Base-by-base conservation (phyloP, 148 eudicot genomes). In the Camellia granthamiana region DNA sequence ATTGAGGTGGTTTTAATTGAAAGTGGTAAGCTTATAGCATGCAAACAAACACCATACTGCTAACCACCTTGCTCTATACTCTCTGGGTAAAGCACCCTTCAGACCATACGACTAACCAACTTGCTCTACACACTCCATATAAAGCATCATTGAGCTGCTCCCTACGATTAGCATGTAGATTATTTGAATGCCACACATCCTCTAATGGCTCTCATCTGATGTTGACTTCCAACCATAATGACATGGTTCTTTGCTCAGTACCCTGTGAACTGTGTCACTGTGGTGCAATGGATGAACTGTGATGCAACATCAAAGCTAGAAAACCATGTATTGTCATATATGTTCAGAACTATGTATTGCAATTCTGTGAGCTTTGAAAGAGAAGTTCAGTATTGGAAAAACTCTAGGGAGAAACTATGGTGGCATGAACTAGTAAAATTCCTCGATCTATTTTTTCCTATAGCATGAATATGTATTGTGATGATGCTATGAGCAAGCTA, bases 401-500 rank as follows among this genome's bases (percentile, higher is more conserved):
- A 42, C 47, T 59, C 46, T 18, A 43, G 56, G 12, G 54, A 68
- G 49, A 41, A 46, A 69, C 30, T 46, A 44, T 43, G 38, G 55
- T 43, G 78, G 44, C 59, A 23, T 58, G 13, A 63, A 64, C 61
- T 15, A 1, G 9, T 15, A 65, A 30, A 30, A 76, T 42, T 62
- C 62, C 72, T 51, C 10, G 1, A 7, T 63, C 2, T 72, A 9
- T 19, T 49, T 49, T 21, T 61, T 60, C 46, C 9, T 43, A 52
- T 11, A 49, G 38, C 44, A 16, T 52, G 41, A 52, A 38, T 65
- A 47, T 59, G 23, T 63, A 21, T 21, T 63, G 43, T n/a, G 55
- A 60, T 64, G 49, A 63, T 64, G 59, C 70, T 64, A 77, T 66
- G 15, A 74, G 80, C 49, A 38, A 55, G 80, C 61, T 64, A 62